Evolutionary conservation across 805 yeast genomes (phyloP).

Genomic region (Priceomyces haplophilus): DNA sequence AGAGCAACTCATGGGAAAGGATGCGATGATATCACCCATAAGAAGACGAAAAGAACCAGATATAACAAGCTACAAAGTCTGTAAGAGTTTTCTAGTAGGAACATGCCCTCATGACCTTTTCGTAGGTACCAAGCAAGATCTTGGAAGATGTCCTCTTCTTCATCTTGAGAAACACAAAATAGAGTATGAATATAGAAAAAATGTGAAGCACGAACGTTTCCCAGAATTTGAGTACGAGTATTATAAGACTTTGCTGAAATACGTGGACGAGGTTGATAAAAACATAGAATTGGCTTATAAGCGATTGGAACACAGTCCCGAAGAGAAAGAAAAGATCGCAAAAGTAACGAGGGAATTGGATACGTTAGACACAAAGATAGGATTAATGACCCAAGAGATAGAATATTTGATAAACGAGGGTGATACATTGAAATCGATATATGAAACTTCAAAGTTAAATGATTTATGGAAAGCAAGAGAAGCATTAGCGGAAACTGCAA

Average conservation of each 20-base stretch:
- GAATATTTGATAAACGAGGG: constrained; percentile 47
- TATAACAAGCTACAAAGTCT: constrained; percentile 50
- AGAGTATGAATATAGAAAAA: constrained; percentile 57
- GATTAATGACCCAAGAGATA: constrained; percentile 65
- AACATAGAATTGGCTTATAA: constrained; percentile 61
- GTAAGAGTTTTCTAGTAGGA: constrained; percentile 81
- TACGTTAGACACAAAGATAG: constrained; percentile 57
- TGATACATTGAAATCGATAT: constrained; percentile 50
- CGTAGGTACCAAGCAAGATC: constrained; percentile 74
- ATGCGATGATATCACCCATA: constrained; percentile 37
- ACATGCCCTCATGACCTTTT: constrained; percentile 84
- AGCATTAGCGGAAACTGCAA: constrained; percentile 51
- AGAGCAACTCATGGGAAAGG: constrained; percentile 79
- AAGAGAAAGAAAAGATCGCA: constrained; percentile 61
- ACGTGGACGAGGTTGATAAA: constrained; percentile 63
- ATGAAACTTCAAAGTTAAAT: constrained; percentile 47
- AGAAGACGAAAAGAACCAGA: constrained; percentile 37
- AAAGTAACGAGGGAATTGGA: constrained; percentile 57
- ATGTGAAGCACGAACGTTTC: constrained; percentile 41
- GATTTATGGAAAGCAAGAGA: constrained; percentile 48
- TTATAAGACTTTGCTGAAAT: constrained; percentile 47
- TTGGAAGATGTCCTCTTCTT: constrained; percentile 74
- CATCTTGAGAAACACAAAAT: constrained; percentile 74
- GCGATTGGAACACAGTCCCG: constrained; percentile 68
- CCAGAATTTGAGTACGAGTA: constrained; percentile 52